phyloP scores from a whole-genome alignment of 2,329 filamentous ascomycete genomes.

The Venturia pyrina region DNA sequence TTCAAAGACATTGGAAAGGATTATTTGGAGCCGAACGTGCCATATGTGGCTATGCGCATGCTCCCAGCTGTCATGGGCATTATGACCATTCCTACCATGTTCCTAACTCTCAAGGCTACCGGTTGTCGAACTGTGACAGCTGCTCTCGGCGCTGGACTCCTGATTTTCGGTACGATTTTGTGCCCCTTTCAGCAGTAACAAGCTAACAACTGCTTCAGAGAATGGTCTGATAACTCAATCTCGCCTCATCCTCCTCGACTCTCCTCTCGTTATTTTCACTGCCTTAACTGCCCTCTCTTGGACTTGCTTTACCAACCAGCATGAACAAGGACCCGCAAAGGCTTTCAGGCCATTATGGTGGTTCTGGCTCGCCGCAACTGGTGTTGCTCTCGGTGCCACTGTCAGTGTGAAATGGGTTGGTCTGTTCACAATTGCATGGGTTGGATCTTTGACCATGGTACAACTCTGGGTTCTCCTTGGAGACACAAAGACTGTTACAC shows the following conservation, averaged over 20 bases:
- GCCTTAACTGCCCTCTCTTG: conserved; percentile 85
- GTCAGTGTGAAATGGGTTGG: conserved; percentile 98
- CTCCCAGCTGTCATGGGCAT: conserved; percentile 86
- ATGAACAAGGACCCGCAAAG: conserved; percentile 80
- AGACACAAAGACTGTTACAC: conserved; percentile 74
- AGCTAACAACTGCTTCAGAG: conserved; percentile 44
- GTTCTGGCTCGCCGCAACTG: conserved; percentile 90
- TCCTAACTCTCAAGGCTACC: conserved; percentile 81
- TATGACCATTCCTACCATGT: conserved; percentile 81
- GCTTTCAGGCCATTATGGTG: conserved; percentile 90
- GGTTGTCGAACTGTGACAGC: conserved; percentile 84
- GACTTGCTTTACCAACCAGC: conserved; percentile 90
- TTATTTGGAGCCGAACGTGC: conserved; percentile 86
- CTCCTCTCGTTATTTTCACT: conserved; percentile 85
- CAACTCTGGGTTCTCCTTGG: conserved; percentile 95
- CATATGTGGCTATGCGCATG: conserved; percentile 95
- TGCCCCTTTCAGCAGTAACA: conserved; percentile 10
- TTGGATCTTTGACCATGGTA: conserved; percentile 77
- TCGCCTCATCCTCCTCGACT: conserved; percentile 90
- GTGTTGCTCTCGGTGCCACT: conserved; percentile 79
- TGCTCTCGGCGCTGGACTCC: conserved; percentile 68
- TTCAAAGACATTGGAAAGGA: conserved; percentile 99
- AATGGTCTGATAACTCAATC: conserved; percentile 94
- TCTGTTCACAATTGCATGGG: conserved; percentile 97
- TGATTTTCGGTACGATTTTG: conserved; percentile 68